A percentile compares a stretch with the other conserved stretches of the same genome.
These are phyloP conservation scores for Bocquillonia castaneifolia DNA, from an alignment of 441 rosid genomes.

Conservation along the genomic window DNA sequence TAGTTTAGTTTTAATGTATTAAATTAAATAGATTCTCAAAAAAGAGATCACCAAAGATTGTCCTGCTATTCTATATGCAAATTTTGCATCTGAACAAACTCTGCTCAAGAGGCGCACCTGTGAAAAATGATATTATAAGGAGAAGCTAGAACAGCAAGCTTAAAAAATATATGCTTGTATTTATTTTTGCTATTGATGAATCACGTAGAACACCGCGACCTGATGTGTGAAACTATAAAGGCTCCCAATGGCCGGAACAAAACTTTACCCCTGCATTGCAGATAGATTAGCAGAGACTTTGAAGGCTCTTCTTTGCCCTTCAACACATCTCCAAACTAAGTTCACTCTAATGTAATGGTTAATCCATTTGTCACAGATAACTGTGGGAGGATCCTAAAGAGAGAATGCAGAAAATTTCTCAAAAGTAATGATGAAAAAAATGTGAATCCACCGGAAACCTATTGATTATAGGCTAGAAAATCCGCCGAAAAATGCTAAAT, in stretches of 20 bases:
- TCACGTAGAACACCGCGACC: not conserved
- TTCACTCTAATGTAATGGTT: conserved; percentile 14
- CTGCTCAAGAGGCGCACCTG: too few relatives aligned
- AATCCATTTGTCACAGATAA: conserved; percentile 6
- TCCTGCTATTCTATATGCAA: too few relatives aligned
- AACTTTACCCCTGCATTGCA: conserved; percentile 16
- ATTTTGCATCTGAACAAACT: too few relatives aligned
- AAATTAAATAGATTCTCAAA: too few relatives aligned
- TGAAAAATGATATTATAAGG: too few relatives aligned
- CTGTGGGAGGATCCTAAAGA: conserved; percentile 5
- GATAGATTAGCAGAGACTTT: conserved; percentile 14
- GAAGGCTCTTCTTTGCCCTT: conserved; percentile 24
- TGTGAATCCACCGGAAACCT: conserved; percentile 4
- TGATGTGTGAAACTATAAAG: not conserved
- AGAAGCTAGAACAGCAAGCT: too few relatives aligned
- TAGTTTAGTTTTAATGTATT: too few relatives aligned
- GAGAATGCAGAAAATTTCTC: not conserved
- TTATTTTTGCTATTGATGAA: not conserved
- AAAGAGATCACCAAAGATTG: too few relatives aligned
- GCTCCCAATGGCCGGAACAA: conserved; percentile 1
- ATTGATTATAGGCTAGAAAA: conserved; percentile 39
- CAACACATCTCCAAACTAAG: conserved; percentile 5
- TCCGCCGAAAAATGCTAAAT: conserved; percentile 41
- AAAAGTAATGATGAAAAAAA: conserved; percentile 1
- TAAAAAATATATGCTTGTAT: not conserved